These are phyloP conservation scores for Fusarium coicis DNA, from an alignment of 2,329 filamentous ascomycete genomes.

Conservation along the genomic window DNA sequence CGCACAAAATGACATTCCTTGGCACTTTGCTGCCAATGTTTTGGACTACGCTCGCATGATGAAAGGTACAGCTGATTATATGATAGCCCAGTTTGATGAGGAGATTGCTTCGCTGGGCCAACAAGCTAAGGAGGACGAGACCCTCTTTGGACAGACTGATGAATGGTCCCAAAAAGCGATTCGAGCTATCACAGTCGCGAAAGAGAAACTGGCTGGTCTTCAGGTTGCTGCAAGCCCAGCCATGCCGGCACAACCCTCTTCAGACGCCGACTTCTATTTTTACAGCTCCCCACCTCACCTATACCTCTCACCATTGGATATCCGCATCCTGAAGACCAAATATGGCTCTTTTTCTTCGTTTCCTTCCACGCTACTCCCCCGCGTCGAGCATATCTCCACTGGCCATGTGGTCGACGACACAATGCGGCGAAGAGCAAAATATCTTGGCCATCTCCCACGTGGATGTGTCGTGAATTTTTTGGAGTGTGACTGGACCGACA, in stretches of 20 bases:
- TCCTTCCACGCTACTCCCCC: conserved; percentile 85
- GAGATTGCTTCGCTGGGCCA: conserved; percentile 79
- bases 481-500: conserved; percentile 95
- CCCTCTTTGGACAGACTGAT: conserved; percentile 91
- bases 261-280: conserved; percentile 77
- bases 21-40: conserved; percentile 94
- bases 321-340: conserved; percentile 88
- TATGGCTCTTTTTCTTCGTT: conserved; percentile 86
- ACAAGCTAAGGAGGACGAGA: conserved; percentile 89
- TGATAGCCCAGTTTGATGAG: conserved; percentile 80
- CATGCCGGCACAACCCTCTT: conserved; percentile 39
- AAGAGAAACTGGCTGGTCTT: conserved; percentile 73
- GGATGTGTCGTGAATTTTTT: conserved; percentile 93
- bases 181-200: conserved; percentile 76
- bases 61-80: conserved; percentile 92
- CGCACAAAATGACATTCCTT: conserved; percentile 82
- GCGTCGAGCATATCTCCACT: conserved; percentile 88
- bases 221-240: conserved; percentile 35
- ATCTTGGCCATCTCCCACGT: conserved; percentile 84
- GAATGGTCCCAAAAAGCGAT: conserved; percentile 92
- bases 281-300: conserved; percentile 89
- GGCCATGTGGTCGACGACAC: conserved; percentile 89
- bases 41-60: conserved; percentile 95
- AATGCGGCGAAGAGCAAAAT: conserved; percentile 84
- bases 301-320: conserved; percentile 90